These are phyloP conservation scores for Westerdykella aurantiaca DNA, from an alignment of 2,329 filamentous ascomycete genomes.

Conservation along the genomic window DNA sequence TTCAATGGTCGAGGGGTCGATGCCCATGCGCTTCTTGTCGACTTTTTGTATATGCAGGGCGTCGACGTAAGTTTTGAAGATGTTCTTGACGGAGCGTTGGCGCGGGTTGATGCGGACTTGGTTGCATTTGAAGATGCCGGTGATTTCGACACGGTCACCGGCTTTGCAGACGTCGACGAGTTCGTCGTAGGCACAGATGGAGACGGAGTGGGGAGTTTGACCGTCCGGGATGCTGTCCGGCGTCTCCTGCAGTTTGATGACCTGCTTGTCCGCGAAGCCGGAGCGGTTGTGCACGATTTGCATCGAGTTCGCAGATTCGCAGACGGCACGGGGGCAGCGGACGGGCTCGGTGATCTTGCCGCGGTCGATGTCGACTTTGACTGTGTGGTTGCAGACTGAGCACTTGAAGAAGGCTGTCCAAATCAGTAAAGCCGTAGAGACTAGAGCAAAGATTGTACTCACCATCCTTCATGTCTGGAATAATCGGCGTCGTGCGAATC, in stretches of 20 bases:
- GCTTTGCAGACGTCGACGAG: constrained; percentile 97
- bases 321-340: constrained; percentile 75
- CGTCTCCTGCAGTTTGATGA: constrained; percentile 97
- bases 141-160: constrained; percentile 91
- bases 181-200: constrained; percentile 93
- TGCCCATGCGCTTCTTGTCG: constrained; percentile 88
- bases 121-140: constrained; percentile 92
- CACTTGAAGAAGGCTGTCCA: constrained; percentile 82
- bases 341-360: constrained; percentile 96
- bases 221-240: constrained; percentile 91
- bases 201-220: constrained; percentile 95
- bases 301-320: constrained; percentile 88
- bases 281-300: constrained; percentile 96
- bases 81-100: constrained; percentile 84
- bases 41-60: constrained; percentile 94
- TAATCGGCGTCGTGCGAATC: constrained; percentile 90
- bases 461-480: constrained; percentile 95
- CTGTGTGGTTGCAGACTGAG: constrained; percentile 83
- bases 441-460: constrained; percentile 13
- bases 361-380: constrained; percentile 86
- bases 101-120: constrained; percentile 91
- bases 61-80: constrained; percentile 98
- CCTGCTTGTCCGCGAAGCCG: constrained; percentile 92
- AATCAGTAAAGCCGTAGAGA: neutral
- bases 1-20: constrained; percentile 82